phyloP scores from a whole-genome alignment of 352 stramenopile genomes.

The Achlya hypogyna region DNA sequence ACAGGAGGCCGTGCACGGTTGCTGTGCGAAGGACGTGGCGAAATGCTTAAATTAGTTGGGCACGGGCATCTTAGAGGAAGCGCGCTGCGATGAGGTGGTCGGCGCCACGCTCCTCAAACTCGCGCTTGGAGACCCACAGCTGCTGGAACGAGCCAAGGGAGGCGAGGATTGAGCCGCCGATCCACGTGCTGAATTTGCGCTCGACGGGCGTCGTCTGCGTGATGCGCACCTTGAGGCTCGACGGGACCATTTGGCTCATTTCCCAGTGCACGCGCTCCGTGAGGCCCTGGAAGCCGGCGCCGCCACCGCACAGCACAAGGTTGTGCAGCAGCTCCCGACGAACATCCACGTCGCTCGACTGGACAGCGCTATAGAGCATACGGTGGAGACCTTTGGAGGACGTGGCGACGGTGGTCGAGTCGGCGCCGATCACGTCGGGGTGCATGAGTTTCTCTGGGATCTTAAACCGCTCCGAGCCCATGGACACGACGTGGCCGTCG shows the following conservation, averaged over 20 bases:
- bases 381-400: conserved; percentile 47
- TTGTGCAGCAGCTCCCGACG: conserved; percentile 80
- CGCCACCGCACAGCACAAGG: conserved; percentile 79
- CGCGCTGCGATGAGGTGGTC: conserved; percentile 55
- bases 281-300: conserved; percentile 58
- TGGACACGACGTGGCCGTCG: conserved; percentile 51
- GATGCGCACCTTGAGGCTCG: conserved; percentile 78
- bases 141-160: conserved; percentile 84
- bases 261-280: conserved; percentile 75
- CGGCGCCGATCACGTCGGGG: conserved; percentile 41
- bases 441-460: conserved; percentile 72
- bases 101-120: conserved; percentile 75
- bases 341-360: conserved; percentile 73
- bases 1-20: too few relatives aligned
- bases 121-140: conserved; percentile 76
- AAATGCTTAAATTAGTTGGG: background rate
- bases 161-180: conserved; percentile 78
- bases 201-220: conserved; percentile 75
- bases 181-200: conserved; percentile 82
- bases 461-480: conserved; percentile 62
- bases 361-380: conserved; percentile 79
- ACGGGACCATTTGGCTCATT: conserved; percentile 65
- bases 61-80: conserved; percentile 27
- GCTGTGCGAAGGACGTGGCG: background rate
- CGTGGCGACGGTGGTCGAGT: conserved; percentile 33